A percentile compares a stretch with the other conserved stretches of the same genome.
phyloP scores from a whole-genome alignment of 2,329 filamentous ascomycete genomes.

The Ploettnerulaceae sp. region DNA sequence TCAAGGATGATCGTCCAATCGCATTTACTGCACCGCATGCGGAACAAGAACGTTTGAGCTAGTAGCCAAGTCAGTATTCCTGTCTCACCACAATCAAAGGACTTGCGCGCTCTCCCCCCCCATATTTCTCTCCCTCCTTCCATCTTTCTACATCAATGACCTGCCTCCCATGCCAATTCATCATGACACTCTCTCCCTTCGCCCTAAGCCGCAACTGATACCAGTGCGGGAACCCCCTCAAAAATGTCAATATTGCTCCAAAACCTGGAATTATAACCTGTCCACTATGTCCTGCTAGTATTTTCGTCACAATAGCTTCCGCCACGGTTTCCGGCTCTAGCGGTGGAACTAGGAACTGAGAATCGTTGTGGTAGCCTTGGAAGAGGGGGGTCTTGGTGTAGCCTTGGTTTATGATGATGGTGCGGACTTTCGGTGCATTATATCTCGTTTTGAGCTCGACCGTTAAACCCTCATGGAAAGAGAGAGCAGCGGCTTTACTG shows the following conservation, averaged over 20 bases:
- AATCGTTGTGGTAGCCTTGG: conserved; percentile 47
- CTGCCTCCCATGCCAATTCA: conserved; percentile 31
- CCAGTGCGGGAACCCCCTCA: conserved; percentile 58
- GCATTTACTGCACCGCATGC: neutral
- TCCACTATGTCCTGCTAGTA: conserved; percentile 52
- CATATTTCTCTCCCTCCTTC: conserved; percentile 23
- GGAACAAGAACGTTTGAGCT: conserved; percentile 28
- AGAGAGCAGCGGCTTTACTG: conserved; percentile 60
- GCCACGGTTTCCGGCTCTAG: conserved; percentile 60
- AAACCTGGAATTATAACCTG: conserved; percentile 51
- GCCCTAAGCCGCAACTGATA: conserved; percentile 50
- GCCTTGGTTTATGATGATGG: conserved; percentile 60
- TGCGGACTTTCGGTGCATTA: conserved; percentile 58
- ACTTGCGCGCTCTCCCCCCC: conserved; percentile 27
- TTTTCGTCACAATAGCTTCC: conserved; percentile 55
- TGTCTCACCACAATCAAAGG: neutral
- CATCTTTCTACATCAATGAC: conserved; percentile 32
- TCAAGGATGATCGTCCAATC: neutral
- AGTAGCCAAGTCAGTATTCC: conserved; percentile 6
- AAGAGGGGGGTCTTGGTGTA: conserved; percentile 60
- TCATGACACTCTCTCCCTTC: conserved; percentile 31
- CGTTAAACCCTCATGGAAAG: conserved; percentile 63
- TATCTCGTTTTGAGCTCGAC: conserved; percentile 56
- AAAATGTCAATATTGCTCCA: conserved; percentile 37
- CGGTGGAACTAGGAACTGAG: conserved; percentile 47